phyloP scores from a whole-genome alignment of 441 rosid species.

The Populus tomentosa region DNA sequence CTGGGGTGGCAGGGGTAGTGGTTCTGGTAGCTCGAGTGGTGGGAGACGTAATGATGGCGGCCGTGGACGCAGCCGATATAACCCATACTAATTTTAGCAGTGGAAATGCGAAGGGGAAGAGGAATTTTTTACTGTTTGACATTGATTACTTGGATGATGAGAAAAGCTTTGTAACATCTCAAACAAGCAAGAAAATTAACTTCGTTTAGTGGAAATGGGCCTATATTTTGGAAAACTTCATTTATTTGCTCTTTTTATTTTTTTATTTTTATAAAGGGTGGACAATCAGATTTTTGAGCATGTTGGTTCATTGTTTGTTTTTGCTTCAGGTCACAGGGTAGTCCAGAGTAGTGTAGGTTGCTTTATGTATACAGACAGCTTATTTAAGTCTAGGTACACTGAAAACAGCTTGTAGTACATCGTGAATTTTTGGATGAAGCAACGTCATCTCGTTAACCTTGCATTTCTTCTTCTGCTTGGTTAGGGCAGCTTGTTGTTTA shows the following conservation, averaged over 20 bases:
- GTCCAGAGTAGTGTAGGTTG: not conserved
- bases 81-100: constrained; percentile 49
- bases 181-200: not conserved
- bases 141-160: not conserved
- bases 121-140: constrained; percentile 1
- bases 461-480: no score
- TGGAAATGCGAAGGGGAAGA: not conserved
- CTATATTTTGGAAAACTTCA: no score
- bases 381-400: not conserved
- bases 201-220: not conserved
- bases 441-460: no score
- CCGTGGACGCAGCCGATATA: constrained; percentile 74
- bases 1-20: constrained; percentile 48
- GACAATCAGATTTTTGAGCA: not conserved
- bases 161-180: not conserved
- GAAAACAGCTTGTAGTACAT: not conserved
- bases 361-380: not conserved
- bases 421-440: not conserved
- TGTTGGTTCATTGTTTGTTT: not conserved
- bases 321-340: not conserved
- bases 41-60: constrained; percentile 60
- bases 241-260: not conserved
- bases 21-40: constrained; percentile 54
- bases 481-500: no score
- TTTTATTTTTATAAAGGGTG: not conserved